Evolutionary conservation across 441 rosid species (phyloP).

Genomic region (Corymbia citriodora): DNA sequence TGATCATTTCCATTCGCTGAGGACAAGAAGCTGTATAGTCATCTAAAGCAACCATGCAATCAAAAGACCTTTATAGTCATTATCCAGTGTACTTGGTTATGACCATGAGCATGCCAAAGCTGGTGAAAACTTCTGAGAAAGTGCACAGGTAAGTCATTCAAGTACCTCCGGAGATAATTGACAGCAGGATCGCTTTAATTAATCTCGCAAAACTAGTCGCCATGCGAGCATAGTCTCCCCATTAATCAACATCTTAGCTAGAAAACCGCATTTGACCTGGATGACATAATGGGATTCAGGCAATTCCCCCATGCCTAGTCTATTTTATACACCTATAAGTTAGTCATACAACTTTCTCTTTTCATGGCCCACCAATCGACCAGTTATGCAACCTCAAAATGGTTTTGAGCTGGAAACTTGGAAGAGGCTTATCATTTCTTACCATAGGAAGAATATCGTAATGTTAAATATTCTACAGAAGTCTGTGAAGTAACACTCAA

Average conservation of each 20-base stretch:
- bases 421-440: neutral
- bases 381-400: neutral
- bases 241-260: neutral
- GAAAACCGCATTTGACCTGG: neutral
- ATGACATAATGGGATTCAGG: neutral
- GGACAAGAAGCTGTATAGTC: neutral
- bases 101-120: neutral
- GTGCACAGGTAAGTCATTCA: neutral
- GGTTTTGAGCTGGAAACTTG: neutral
- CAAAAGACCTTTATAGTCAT: neutral
- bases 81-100: neutral
- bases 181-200: neutral
- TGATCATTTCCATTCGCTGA: neutral
- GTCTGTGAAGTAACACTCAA: neutral
- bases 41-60: neutral
- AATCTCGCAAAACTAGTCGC: neutral
- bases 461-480: neutral
- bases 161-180: neutral
- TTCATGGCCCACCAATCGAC: neutral
- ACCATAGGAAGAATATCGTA: neutral
- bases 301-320: neutral
- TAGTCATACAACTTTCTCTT: neutral
- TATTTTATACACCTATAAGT: neutral
- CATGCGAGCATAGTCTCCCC: neutral
- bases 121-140: neutral